phyloP scores from a whole-genome alignment of 371 early-diverging fungal species.

The Mortierella sp. region DNA sequence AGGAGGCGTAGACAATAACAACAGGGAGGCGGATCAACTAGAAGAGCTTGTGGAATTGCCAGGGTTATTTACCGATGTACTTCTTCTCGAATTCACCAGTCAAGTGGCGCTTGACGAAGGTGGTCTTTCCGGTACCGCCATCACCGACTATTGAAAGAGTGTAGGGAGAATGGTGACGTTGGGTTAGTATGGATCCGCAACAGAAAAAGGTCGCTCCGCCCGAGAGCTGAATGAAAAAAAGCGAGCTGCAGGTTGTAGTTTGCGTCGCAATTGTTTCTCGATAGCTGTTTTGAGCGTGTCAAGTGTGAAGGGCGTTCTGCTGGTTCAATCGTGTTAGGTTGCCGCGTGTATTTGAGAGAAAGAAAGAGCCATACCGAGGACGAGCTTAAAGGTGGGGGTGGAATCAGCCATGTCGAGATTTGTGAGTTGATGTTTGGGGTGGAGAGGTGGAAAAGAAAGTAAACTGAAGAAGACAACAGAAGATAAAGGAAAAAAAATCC shows the following conservation, averaged over 20 bases:
- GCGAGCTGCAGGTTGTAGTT: not conserved
- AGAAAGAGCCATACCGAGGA: slow-evolving; percentile 31
- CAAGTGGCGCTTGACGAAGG: slow-evolving; percentile 99
- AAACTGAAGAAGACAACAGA: not conserved
- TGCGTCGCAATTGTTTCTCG: not conserved
- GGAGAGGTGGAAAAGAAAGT: slow-evolving; percentile 3
- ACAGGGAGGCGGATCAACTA: slow-evolving; percentile 1
- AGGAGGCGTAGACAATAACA: slow-evolving; percentile 2
- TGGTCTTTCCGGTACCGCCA: slow-evolving; percentile 99
- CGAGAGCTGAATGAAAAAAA: not conserved
- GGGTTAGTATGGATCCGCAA: slow-evolving; percentile 18
- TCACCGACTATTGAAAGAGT: slow-evolving; percentile 89
- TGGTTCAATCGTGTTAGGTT: not conserved
- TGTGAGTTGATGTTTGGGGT: slow-evolving; percentile 10
- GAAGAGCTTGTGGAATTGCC: not conserved
- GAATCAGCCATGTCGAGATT: slow-evolving; percentile 30
- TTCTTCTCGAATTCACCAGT: slow-evolving; percentile 99
- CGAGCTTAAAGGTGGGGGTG: slow-evolving; percentile 46
- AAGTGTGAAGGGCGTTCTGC: not conserved
- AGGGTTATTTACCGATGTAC: slow-evolving; percentile 92
- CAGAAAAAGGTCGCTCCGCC: not conserved
- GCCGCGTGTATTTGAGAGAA: not conserved
- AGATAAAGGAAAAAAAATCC: slow-evolving; percentile 17
- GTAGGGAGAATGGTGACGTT: slow-evolving; percentile 18
- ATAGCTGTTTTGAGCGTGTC: not conserved